These are phyloP conservation scores for Pisolithus thermaeus DNA, from an alignment of 1,284 basidiomycete genomes.

Conservation along the genomic window DNA sequence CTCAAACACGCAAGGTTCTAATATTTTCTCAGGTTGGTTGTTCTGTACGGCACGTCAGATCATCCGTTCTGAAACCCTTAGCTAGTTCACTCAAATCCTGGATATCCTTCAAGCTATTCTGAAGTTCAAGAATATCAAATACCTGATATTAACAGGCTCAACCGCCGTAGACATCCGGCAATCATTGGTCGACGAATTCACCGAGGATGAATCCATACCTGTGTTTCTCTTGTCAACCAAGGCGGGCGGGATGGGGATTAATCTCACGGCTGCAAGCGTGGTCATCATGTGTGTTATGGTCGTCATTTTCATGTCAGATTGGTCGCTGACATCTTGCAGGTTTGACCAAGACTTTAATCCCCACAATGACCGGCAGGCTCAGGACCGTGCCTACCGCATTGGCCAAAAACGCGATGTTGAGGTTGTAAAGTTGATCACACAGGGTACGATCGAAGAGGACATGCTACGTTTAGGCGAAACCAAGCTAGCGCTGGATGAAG, in stretches of 20 bases:
- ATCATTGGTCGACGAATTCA: slow-evolving; percentile 93
- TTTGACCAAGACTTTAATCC: slow-evolving; percentile 99
- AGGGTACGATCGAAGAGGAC: slow-evolving; percentile 93
- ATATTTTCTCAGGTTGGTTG: slow-evolving; percentile 84
- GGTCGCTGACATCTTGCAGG: slow-evolving; percentile 32
- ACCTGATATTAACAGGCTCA: slow-evolving; percentile 87
- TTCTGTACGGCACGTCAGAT: background rate
- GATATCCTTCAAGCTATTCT: slow-evolving; percentile 91
- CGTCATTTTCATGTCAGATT: background rate
- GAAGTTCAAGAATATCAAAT: slow-evolving; percentile 71
- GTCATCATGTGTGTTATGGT: slow-evolving; percentile 69
- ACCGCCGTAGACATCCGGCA: slow-evolving; percentile 95
- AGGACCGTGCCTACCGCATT: slow-evolving; percentile 97
- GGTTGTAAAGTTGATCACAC: slow-evolving; percentile 90
- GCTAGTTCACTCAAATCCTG: slow-evolving; percentile 88
- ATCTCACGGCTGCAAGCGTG: slow-evolving; percentile 87
- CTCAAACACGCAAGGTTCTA: slow-evolving; percentile 76
- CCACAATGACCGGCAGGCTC: slow-evolving; percentile 91
- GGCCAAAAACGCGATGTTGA: slow-evolving; percentile 90
- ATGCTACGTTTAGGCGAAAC: slow-evolving; percentile 87
- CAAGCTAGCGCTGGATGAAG: slow-evolving; percentile 88
- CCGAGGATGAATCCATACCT: slow-evolving; percentile 86
- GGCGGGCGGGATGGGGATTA: slow-evolving; percentile 91
- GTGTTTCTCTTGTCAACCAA: slow-evolving; percentile 95
- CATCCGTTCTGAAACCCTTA: slow-evolving; percentile 1